Evolutionary conservation across 306 rosid genomes (phyloP).

Genomic region (Malus asiatica): DNA sequence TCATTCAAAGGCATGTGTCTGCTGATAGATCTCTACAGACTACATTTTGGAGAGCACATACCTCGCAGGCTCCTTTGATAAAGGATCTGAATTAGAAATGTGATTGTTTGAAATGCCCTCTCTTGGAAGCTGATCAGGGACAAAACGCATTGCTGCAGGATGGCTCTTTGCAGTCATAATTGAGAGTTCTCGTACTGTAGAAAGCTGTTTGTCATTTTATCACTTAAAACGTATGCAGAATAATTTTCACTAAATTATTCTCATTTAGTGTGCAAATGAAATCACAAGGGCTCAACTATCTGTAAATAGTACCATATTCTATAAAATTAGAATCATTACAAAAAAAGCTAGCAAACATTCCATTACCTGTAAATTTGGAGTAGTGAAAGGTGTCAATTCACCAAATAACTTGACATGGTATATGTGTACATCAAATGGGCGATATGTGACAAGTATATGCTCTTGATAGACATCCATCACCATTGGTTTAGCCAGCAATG

Average conservation of each 20-base stretch:
- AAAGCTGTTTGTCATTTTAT: constrained; percentile 99
- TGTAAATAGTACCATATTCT: constrained; percentile 9
- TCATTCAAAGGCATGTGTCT: constrained; percentile 27
- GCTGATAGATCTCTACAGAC: neutral
- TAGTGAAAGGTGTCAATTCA: constrained; percentile 71
- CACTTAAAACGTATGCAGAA: constrained; percentile 73
- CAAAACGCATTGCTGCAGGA: constrained; percentile 94
- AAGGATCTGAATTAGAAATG: constrained; percentile 44
- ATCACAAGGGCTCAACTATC: neutral
- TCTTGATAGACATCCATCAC: constrained; percentile 98
- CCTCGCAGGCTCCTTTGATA: constrained; percentile 84
- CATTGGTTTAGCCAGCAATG: constrained; percentile 83
- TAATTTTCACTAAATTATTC: constrained; percentile 20
- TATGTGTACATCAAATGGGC: constrained; percentile 93
- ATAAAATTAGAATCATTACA: neutral
- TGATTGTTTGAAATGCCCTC: constrained; percentile 49
- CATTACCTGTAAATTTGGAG: constrained; percentile 79
- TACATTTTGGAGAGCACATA: constrained; percentile 16
- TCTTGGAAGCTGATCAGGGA: constrained; percentile 78
- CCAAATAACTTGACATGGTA: constrained; percentile 71
- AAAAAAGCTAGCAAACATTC: constrained; percentile 25
- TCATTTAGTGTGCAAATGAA: constrained; percentile 2
- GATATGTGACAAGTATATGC: constrained; percentile 75
- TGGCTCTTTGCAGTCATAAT: constrained; percentile 98
- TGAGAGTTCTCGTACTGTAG: constrained; percentile 99